phyloP scores from a whole-genome alignment of 1,284 basidiomycete genomes.

The Ceratobasidium sp. region DNA sequence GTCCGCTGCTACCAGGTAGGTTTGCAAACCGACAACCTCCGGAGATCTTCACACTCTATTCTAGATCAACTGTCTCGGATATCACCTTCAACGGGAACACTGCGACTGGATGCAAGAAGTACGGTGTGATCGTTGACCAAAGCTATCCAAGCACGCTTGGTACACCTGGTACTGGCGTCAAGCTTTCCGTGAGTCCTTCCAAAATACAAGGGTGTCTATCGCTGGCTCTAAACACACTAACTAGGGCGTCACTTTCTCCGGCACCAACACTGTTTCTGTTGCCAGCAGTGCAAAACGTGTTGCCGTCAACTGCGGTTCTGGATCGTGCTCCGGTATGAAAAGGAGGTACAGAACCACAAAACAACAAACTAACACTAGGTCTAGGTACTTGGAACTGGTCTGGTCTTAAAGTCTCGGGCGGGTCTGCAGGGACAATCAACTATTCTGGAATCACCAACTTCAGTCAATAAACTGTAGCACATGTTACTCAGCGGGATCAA shows the following conservation, averaged over 20 bases:
- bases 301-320: constrained; percentile 39
- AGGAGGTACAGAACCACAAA: not conserved
- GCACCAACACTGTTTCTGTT: constrained; percentile 37
- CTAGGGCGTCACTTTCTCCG: constrained; percentile 20
- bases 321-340: constrained; percentile 37
- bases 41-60: not conserved
- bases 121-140: constrained; percentile 45
- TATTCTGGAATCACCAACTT: constrained; percentile 39
- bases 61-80: constrained; percentile 15
- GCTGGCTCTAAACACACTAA: not conserved
- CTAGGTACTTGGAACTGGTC: too few relatives aligned
- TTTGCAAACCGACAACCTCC: not conserved
- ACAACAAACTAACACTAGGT: too few relatives aligned
- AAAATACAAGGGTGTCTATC: too few relatives aligned
- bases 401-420: constrained; percentile 39
- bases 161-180: constrained; percentile 36
- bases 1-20: constrained; percentile 42
- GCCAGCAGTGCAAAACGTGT: constrained; percentile 38
- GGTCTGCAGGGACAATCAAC: constrained; percentile 37
- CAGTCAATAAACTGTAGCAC: not conserved
- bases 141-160: constrained; percentile 39
- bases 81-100: constrained; percentile 45
- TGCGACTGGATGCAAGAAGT: constrained; percentile 43
- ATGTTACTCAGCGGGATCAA: too few relatives aligned
- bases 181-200: constrained; percentile 20